phyloP scores from a whole-genome alignment of 1,284 basidiomycete genomes.

The Bjerkandera adusta region DNA sequence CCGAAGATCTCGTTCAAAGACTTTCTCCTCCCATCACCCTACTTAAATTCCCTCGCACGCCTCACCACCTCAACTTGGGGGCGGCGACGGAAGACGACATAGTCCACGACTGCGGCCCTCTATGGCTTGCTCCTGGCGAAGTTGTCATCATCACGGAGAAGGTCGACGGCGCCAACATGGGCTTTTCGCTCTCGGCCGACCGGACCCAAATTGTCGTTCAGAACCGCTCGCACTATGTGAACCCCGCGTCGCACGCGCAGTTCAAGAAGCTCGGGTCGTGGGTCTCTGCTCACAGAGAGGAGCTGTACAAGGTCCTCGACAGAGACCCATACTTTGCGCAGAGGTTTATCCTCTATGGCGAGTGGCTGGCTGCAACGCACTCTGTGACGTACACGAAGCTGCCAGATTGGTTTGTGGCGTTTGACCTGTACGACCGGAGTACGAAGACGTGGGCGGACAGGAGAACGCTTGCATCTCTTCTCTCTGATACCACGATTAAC shows the following conservation, averaged over 20 bases:
- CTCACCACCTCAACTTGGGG: slow-evolving; percentile 56
- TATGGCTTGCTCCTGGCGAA: slow-evolving; percentile 1
- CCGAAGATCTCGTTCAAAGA: slow-evolving; percentile 41
- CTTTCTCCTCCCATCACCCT: slow-evolving; percentile 45
- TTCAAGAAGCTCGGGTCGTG: slow-evolving; percentile 56
- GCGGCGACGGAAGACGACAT: slow-evolving; percentile 54
- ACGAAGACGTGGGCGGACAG: slow-evolving; percentile 41
- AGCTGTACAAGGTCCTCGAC: slow-evolving; percentile 42
- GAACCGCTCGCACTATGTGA: slow-evolving; percentile 64
- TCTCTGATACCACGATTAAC: slow-evolving; percentile 39
- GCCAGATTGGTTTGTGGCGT: slow-evolving; percentile 54
- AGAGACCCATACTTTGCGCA: slow-evolving; percentile 51
- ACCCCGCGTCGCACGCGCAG: slow-evolving; percentile 51
- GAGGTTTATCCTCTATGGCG: slow-evolving; percentile 58
- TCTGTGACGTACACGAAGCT: slow-evolving; percentile 55
- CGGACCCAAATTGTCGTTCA: slow-evolving; percentile 49
- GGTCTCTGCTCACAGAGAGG: slow-evolving; percentile 46
- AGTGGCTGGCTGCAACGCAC: slow-evolving; percentile 63
- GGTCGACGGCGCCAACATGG: slow-evolving; percentile 67
- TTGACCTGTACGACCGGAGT: slow-evolving; percentile 57
- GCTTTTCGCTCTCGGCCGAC: slow-evolving; percentile 53
- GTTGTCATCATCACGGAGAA: slow-evolving; percentile 57
- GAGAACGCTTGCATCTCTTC: slow-evolving; percentile 31
- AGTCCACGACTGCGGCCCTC: slow-evolving; percentile 20
- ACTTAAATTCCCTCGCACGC: slow-evolving; percentile 60